Percentiles rank a stretch among this genome's conserved stretches.
phyloP scores from a whole-genome alignment of 2,329 filamentous ascomycete species.

The Trichoderma sp. region DNA sequence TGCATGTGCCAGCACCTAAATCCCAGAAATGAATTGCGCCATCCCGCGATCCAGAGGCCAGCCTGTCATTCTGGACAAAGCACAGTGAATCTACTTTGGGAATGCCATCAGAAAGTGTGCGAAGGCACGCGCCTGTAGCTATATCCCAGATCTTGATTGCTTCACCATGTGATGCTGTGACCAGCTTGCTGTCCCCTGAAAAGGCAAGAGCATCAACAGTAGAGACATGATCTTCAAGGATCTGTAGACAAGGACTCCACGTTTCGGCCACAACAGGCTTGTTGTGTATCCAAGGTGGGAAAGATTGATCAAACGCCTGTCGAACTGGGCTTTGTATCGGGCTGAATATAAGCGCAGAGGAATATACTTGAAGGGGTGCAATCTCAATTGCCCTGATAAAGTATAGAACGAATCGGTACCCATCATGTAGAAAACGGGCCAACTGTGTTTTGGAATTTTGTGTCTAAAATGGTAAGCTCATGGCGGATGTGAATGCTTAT shows the following conservation, averaged over 20 bases:
- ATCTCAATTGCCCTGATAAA: constrained; percentile 33
- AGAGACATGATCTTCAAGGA: constrained; percentile 4
- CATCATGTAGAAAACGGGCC: constrained; percentile 32
- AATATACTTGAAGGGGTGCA: constrained; percentile 38
- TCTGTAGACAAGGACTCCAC: not conserved
- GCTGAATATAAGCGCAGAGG: constrained; percentile 37
- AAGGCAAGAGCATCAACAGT: not conserved
- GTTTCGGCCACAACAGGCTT: not conserved
- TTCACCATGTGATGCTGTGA: not conserved
- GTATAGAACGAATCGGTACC: constrained; percentile 34
- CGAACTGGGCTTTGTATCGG: constrained; percentile 32
- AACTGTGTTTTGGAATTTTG: not conserved
- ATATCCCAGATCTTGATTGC: constrained; percentile 23
- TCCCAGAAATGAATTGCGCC: constrained; percentile 15
- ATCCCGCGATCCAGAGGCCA: constrained; percentile 2
- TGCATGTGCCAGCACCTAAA: not conserved
- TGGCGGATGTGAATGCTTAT: not conserved
- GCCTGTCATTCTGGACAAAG: not conserved
- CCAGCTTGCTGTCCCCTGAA: not conserved
- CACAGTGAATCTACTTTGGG: rapidly evolving
- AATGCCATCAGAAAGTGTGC: not conserved
- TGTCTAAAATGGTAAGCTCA: not conserved
- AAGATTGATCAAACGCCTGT: constrained; percentile 2
- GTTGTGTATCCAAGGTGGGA: not conserved
- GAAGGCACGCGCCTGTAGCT: not conserved